A percentile compares a stretch with the other conserved stretches of the same genome.
phyloP scores from a whole-genome alignment of 306 rosid genomes.

The Acmispon strigosus region DNA sequence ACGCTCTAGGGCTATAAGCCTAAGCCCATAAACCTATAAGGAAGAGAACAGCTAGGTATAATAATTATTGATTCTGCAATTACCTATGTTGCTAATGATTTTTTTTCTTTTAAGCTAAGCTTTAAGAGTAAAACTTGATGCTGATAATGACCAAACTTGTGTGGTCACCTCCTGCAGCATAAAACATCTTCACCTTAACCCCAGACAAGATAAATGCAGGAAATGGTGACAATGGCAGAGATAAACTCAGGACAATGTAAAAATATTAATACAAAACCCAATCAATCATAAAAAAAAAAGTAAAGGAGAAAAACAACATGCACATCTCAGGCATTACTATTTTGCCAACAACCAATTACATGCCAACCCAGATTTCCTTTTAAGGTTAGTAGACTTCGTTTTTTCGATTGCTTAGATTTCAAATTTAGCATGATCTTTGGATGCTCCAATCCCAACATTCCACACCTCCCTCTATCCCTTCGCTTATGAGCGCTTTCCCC shows the following conservation, averaged over 20 bases:
- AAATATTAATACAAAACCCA: background rate
- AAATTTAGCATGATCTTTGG: background rate
- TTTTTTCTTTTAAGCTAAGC: background rate
- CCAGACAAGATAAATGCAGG: background rate
- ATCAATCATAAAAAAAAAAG: background rate
- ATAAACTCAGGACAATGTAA: background rate
- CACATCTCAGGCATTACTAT: background rate
- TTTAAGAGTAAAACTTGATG: background rate
- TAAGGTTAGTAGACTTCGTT: background rate
- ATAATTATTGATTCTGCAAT: background rate
- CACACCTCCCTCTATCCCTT: background rate
- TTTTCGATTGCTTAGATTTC: background rate
- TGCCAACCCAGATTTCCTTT: background rate
- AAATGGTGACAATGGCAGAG: background rate
- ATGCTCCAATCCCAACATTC: constrained; percentile 9
- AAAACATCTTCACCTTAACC: background rate
- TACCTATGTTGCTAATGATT: background rate
- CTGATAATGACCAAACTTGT: background rate
- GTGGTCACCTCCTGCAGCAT: background rate
- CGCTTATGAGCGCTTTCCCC: background rate
- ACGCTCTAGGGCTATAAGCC: background rate
- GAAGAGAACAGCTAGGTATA: too few species aligned
- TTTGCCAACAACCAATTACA: background rate
- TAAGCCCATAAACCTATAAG: too few species aligned
- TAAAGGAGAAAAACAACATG: background rate